Evolutionary conservation across 257 asterid species (phyloP), one percentile per base, ranked within the genome.

Genomic region (Nicotiana sylvestris): DNA sequence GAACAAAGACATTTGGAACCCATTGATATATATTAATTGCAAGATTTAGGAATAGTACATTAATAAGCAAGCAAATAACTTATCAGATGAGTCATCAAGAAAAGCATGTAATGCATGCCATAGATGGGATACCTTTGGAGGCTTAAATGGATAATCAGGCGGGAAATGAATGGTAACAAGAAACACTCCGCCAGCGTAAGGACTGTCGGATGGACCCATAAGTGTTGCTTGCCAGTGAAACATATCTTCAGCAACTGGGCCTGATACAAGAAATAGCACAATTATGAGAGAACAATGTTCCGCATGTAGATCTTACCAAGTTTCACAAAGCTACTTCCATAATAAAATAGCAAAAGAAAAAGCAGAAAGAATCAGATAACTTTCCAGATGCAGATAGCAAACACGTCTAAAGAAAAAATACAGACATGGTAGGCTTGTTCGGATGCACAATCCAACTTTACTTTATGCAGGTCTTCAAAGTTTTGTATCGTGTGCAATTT

Each of bases 191-290:
- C 89, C 89, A 76, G 87, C 86, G 66, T 87, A 87, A 10, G 89
- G 89, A 84, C 89, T 87, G 81, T 87, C 89, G 5, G 89, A 86
- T 64, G 89, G 89, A n/a, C 89, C 89, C 89, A 87, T 87, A 30
- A 87, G 85, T 3, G 89, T 87, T 6, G 89, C 89, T 87, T 87
- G 89, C 89, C 89, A 87, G 64, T 87, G 89, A 60, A 87, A 87
- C 89, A 87, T 87, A 37, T 87, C 89, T 66, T 87, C 89, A n/a
- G 89, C 89, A 84, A 87, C 89, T 5, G 89, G 89, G 64, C 89
- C 89, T 87, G 64, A 39, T 21, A 79, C 76, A 85, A 46, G 64
- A 25, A 64, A 77, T 29, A 78, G 2, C 53, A 29, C 18, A 68
- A 49, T 66, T 18, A 13, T 33, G 25, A 66, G 29, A 4, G 12